These are phyloP conservation scores for Cercospora sesami DNA, from an alignment of 2,329 filamentous ascomycete species.

Conservation along the genomic window DNA sequence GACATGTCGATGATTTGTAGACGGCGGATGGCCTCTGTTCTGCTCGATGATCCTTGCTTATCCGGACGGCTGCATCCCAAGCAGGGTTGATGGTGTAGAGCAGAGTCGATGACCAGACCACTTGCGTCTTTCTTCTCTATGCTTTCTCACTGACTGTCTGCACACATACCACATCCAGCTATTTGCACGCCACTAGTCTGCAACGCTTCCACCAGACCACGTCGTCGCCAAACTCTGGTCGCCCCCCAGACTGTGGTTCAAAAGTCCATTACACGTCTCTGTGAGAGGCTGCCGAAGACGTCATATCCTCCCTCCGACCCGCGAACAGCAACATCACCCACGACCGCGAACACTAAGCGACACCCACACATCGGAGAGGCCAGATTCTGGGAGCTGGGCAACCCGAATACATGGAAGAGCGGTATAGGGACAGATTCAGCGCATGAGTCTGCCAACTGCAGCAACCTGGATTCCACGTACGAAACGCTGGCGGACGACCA, in stretches of 20 bases:
- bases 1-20: background rate
- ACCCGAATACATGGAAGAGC: conserved; percentile 23
- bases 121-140: background rate
- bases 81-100: conserved; percentile 3
- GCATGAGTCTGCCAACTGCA: conserved; percentile 22
- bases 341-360: conserved; percentile 1
- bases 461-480: conserved; percentile 20
- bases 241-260: conserved; percentile 9
- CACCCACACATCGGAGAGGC: background rate
- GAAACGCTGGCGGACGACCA: conserved; percentile 19
- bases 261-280: conserved; percentile 9
- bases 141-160: background rate
- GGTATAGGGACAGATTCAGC: conserved; percentile 5
- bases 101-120: conserved; percentile 10
- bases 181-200: conserved; percentile 13
- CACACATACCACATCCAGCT: conserved; percentile 3
- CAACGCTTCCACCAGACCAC: background rate
- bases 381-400: background rate
- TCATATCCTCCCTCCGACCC: conserved; percentile 11
- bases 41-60: conserved; percentile 16
- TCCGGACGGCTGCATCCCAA: conserved; percentile 12
- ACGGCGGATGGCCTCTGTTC: background rate
- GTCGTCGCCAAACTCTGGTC: conserved; percentile 3
- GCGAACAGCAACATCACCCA: conserved; percentile 7
- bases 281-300: conserved; percentile 14